These are phyloP conservation scores for Lactuca sativa DNA, from an alignment of 129 eudicot species.

Conservation along the genomic window DNA sequence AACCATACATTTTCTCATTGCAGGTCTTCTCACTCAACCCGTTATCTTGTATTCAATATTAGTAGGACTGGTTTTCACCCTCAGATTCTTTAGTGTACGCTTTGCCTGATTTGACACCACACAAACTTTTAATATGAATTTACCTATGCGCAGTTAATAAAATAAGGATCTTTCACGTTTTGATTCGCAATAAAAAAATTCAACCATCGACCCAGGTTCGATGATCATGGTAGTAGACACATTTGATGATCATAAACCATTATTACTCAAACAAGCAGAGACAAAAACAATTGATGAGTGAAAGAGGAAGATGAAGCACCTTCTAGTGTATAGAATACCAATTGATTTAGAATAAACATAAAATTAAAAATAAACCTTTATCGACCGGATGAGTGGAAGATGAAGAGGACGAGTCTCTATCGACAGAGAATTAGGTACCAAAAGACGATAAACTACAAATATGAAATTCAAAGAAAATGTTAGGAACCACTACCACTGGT, in stretches of 20 bases:
- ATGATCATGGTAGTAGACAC: slow-evolving; percentile 81
- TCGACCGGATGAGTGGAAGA: too few relatives aligned
- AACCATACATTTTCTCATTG: slow-evolving; percentile 59
- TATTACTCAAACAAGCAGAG: background rate
- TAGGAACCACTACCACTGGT: too few relatives aligned
- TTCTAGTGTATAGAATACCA: too few relatives aligned
- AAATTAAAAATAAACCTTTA: too few relatives aligned
- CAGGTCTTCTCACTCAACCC: slow-evolving; percentile 82
- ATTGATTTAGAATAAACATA: too few relatives aligned
- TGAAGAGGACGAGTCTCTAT: too few relatives aligned
- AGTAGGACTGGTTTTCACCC: slow-evolving; percentile 56
- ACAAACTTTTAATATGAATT: background rate
- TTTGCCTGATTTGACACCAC: slow-evolving; percentile 53
- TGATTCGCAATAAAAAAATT: slow-evolving; percentile 82
- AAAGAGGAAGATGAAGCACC: too few relatives aligned
- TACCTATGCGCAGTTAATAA: slow-evolving; percentile 69
- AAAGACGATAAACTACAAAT: too few relatives aligned
- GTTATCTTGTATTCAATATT: slow-evolving; percentile 76
- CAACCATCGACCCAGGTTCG: slow-evolving; percentile 83
- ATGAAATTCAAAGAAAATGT: too few relatives aligned
- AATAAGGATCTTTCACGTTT: slow-evolving; percentile 66
- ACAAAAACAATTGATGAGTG: too few relatives aligned
- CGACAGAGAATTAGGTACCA: too few relatives aligned
- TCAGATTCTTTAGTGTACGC: slow-evolving; percentile 70
- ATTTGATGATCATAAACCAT: slow-evolving; percentile 40